These are phyloP conservation scores for Pseudopithomyces chartarum DNA, from an alignment of 2,329 filamentous ascomycete species.

Conservation along the genomic window DNA sequence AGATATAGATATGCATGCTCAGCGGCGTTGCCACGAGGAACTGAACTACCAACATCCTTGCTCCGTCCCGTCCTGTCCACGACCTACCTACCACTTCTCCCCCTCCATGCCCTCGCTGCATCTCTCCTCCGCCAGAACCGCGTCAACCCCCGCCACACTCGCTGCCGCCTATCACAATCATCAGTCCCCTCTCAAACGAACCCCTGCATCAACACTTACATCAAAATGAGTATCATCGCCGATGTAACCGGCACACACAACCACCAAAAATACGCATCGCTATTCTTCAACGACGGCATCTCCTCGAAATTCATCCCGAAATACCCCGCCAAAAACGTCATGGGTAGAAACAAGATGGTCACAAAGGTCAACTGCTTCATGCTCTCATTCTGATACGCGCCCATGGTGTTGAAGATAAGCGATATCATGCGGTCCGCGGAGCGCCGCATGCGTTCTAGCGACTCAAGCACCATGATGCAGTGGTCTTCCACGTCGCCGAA, in stretches of 20 bases:
- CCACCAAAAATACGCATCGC: slow-evolving; percentile 58
- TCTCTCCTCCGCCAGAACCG: neutral
- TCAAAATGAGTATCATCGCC: slow-evolving; percentile 38
- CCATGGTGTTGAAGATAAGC: slow-evolving; percentile 93
- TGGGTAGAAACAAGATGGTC: slow-evolving; percentile 86
- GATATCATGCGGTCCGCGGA: slow-evolving; percentile 81
- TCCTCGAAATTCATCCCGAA: slow-evolving; percentile 67
- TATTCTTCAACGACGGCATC: slow-evolving; percentile 58
- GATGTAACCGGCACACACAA: slow-evolving; percentile 52
- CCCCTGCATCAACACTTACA: slow-evolving; percentile 25
- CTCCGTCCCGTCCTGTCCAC: too few species aligned
- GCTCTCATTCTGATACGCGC: slow-evolving; percentile 85
- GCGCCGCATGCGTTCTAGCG: slow-evolving; percentile 80
- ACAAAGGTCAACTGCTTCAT: slow-evolving; percentile 93
- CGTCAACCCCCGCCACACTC: neutral
- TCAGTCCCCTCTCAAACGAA: slow-evolving; percentile 17
- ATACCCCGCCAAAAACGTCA: slow-evolving; percentile 82
- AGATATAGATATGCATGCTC: too few species aligned
- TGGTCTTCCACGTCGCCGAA: slow-evolving; percentile 91
- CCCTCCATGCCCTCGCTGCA: neutral
- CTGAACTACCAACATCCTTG: too few species aligned
- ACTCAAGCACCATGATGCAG: slow-evolving; percentile 80
- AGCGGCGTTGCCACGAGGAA: too few species aligned
- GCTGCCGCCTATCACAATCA: neutral
- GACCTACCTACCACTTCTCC: neutral